Conservation (phyloP, 176 grass and related monocot genomes). For the Thinopyrum elongatum region DNA sequence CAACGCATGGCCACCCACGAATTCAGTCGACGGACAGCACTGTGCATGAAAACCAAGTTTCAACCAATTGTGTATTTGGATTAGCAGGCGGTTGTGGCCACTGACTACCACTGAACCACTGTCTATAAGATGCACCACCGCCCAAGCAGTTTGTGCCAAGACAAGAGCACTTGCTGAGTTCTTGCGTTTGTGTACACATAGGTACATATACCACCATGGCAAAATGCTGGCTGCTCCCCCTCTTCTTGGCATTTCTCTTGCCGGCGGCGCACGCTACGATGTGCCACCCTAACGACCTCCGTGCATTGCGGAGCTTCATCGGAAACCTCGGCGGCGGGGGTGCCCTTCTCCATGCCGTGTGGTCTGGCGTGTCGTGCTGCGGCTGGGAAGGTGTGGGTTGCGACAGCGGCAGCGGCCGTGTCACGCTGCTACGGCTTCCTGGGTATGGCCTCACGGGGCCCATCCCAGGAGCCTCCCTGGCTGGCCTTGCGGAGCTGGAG, state of each 20-base stretch:
- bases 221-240: background rate
- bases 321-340: background rate
- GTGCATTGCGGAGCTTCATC: background rate
- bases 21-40: background rate
- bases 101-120: too few species aligned
- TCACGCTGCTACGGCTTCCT: background rate
- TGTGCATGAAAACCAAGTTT: background rate
- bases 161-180: background rate
- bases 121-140: too few species aligned
- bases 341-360: background rate
- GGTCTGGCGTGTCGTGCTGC: background rate
- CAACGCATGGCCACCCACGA: background rate
- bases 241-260: background rate
- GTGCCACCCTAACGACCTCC: background rate
- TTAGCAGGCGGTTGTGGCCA: too few species aligned
- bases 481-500: background rate
- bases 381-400: background rate
- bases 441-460: background rate
- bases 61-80: too few species aligned
- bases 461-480: background rate
- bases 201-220: background rate
- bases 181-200: background rate
- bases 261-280: rapidly evolving
- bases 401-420: background rate
- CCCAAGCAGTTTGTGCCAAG: background rate